These are phyloP conservation scores for Closterium sp. DNA, from an alignment of 139 green algal species.

Conservation along the genomic window DNA sequence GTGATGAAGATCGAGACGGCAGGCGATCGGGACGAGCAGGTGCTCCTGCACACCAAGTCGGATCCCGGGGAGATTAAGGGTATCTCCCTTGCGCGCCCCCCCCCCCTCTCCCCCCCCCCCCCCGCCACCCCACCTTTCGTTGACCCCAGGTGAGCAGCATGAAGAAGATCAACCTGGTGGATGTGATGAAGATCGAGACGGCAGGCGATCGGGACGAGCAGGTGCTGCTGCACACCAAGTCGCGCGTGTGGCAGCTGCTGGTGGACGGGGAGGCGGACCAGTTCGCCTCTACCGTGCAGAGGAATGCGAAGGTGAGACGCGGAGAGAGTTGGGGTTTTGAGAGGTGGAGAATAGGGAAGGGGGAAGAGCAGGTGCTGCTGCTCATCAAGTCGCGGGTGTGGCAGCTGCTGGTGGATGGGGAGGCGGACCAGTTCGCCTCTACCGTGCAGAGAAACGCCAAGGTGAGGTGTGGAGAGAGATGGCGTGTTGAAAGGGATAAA, in stretches of 20 bases:
- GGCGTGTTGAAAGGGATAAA: conserved; percentile 30
- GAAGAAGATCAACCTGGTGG: conserved; percentile 49
- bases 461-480: background rate
- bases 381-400: conserved; percentile 30
- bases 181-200: conserved; percentile 44
- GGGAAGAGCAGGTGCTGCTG: conserved; percentile 32
- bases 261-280: background rate
- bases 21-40: conserved; percentile 13
- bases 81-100: background rate
- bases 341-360: conserved; percentile 26
- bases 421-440: background rate
- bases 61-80: too few species aligned
- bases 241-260: conserved; percentile 30
- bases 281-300: conserved; percentile 36
- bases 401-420: background rate
- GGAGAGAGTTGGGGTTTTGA: background rate
- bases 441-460: background rate
- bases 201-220: conserved; percentile 20
- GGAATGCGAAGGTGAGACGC: background rate
- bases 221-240: conserved; percentile 50
- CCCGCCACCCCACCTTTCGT: background rate
- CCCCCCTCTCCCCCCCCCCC: background rate
- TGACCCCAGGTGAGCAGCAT: conserved; percentile 25
- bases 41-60: conserved; percentile 47
- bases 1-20: conserved; percentile 35